Conservation (phyloP, 345 rosid species). For the Lepidium didymum region DNA sequence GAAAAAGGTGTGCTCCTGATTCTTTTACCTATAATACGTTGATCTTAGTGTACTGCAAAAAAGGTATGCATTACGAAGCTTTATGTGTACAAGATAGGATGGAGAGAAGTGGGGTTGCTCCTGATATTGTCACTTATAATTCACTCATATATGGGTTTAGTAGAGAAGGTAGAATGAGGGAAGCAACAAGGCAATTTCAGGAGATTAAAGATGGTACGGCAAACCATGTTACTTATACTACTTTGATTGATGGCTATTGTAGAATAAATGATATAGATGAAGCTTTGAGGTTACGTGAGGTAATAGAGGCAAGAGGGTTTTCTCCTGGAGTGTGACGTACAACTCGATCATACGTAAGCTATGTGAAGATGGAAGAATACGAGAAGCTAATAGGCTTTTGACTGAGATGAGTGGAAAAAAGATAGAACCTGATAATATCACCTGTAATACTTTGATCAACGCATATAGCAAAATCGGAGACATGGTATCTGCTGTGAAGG, state of each 20-base stretch:
- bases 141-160: constrained; percentile 66
- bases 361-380: constrained; percentile 76
- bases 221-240: constrained; percentile 70
- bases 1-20: constrained; percentile 51
- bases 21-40: constrained; percentile 67
- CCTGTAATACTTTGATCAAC: constrained; percentile 84
- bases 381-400: constrained; percentile 69
- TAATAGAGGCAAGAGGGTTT: constrained; percentile 68
- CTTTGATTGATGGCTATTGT: constrained; percentile 87
- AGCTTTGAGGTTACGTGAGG: constrained; percentile 62
- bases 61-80: constrained; percentile 92
- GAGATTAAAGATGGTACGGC: constrained; percentile 59
- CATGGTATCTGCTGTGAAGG: constrained; percentile 72
- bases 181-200: constrained; percentile 61
- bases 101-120: constrained; percentile 58
- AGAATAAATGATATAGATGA: constrained; percentile 65
- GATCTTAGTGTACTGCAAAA: constrained; percentile 71
- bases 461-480: constrained; percentile 87
- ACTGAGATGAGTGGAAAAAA: constrained; percentile 72
- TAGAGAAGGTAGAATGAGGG: constrained; percentile 95
- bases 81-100: constrained; percentile 77
- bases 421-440: constrained; percentile 73
- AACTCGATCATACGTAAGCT: constrained; percentile 72
- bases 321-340: constrained; percentile 63
- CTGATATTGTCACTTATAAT: constrained; percentile 76